phyloP scores from a whole-genome alignment of 2,329 filamentous ascomycete species.

The Aspergillus ruber region DNA sequence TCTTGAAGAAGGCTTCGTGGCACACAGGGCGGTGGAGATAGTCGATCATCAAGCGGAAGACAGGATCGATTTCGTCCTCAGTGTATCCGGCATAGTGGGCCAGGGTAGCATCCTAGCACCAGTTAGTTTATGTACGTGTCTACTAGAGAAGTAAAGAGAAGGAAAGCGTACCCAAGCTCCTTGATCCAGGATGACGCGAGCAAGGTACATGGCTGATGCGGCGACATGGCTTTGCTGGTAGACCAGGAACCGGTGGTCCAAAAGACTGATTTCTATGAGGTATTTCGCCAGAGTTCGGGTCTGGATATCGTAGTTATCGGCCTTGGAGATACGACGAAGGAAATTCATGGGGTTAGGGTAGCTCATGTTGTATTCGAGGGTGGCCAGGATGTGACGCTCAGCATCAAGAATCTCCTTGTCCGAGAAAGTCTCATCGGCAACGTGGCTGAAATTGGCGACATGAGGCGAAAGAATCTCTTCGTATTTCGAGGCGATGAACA shows the following conservation, averaged over 20 bases:
- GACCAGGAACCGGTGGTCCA: constrained; percentile 89
- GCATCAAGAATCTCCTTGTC: constrained; percentile 93
- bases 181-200: constrained; percentile 81
- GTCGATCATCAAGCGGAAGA: constrained; percentile 91
- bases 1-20: constrained; percentile 98
- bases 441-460: constrained; percentile 92
- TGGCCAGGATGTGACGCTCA: constrained; percentile 88
- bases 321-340: constrained; percentile 95
- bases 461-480: constrained; percentile 96
- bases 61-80: constrained; percentile 86
- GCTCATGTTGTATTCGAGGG: constrained; percentile 92
- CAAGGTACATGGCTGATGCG: constrained; percentile 89
- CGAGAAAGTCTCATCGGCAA: constrained; percentile 92
- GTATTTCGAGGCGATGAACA: constrained; percentile 99
- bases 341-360: constrained; percentile 99
- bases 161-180: constrained; percentile 72
- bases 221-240: constrained; percentile 86
- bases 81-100: constrained; percentile 88
- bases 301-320: constrained; percentile 98
- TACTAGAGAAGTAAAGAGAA: background rate
- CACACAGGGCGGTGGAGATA: constrained; percentile 85
- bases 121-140: constrained; percentile 12
- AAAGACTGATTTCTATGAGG: constrained; percentile 89
- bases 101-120: constrained; percentile 67
- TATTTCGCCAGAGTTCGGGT: constrained; percentile 97